A percentile compares a stretch with the other conserved stretches of the same genome.
Evolutionary conservation across 2,329 filamentous ascomycete genomes (phyloP).

Genomic region (Parasarocladium wereldwijsianum): DNA sequence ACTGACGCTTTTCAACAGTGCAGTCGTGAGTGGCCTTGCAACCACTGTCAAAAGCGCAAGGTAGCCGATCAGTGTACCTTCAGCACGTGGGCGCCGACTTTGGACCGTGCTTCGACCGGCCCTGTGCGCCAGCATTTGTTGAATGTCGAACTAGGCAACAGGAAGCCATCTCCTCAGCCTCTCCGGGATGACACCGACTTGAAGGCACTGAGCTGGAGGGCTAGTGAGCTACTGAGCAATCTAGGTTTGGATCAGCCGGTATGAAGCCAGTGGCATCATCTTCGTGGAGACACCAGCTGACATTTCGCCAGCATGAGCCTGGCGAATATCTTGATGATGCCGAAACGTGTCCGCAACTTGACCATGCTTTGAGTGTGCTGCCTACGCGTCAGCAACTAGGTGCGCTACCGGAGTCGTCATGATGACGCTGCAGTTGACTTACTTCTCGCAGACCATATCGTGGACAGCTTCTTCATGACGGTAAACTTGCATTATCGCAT

Average conservation of each 20-base stretch:
- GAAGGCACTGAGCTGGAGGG: conserved; percentile 4
- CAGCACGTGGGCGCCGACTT: conserved; percentile 7
- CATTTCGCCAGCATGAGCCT: conserved; percentile 1
- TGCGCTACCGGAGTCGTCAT: conserved; percentile 6
- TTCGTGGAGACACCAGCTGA: conserved; percentile 4
- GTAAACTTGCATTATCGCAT: conserved; percentile 20
- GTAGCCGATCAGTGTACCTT: conserved; percentile 15
- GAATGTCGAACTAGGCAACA: too few species aligned
- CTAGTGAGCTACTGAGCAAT: conserved; percentile 1
- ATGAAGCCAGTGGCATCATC: background rate
- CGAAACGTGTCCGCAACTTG: conserved; percentile 8
- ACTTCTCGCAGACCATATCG: conserved; percentile 11
- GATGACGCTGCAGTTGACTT: background rate
- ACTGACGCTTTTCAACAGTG: conserved; percentile 10
- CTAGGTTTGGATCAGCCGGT: conserved; percentile 4
- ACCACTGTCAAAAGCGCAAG: conserved; percentile 16
- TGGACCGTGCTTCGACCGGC: background rate
- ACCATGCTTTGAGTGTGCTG: conserved; percentile 11
- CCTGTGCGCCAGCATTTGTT: too few species aligned
- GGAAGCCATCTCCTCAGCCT: conserved; percentile 4
- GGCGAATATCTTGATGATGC: conserved; percentile 4
- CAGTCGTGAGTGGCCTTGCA: conserved; percentile 18
- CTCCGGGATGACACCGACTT: conserved; percentile 5
- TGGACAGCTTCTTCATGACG: conserved; percentile 14
- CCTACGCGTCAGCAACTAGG: conserved; percentile 13